Conservation (phyloP, 768 basidiomycete species). For the Termitomyces sp. region DNA sequence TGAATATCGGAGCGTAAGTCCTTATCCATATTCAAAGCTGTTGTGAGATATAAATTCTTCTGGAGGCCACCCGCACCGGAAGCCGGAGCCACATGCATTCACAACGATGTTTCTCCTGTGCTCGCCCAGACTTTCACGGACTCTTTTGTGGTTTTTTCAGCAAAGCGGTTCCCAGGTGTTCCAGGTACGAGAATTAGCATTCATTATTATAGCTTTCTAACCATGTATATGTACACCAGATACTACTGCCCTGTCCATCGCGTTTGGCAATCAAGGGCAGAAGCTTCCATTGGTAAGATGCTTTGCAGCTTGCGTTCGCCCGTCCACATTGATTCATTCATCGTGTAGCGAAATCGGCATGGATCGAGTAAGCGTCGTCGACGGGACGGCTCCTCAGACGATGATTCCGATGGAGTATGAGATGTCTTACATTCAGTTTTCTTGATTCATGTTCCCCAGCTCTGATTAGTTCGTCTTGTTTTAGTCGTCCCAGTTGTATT, state of each 20-base stretch:
- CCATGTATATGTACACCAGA: slow-evolving; percentile 34
- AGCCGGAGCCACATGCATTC: slow-evolving; percentile 55
- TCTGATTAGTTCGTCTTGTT: neutral
- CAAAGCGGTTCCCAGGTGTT: slow-evolving; percentile 93
- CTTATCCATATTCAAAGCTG: neutral
- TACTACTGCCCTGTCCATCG: slow-evolving; percentile 85
- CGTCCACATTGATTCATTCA: slow-evolving; percentile 14
- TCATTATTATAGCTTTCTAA: neutral
- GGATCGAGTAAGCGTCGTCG: slow-evolving; percentile 64
- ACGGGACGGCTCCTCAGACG: slow-evolving; percentile 57
- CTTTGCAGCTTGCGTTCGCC: slow-evolving; percentile 11
- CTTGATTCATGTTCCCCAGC: neutral
- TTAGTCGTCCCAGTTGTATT: slow-evolving; percentile 22
- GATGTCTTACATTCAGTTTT: neutral
- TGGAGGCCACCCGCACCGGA: slow-evolving; percentile 69
- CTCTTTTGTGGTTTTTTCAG: slow-evolving; percentile 82
- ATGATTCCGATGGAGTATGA: slow-evolving; percentile 56
- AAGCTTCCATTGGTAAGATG: slow-evolving; percentile 74
- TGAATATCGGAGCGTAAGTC: slow-evolving; percentile 89
- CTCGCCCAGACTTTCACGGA: slow-evolving; percentile 82
- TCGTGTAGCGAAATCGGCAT: slow-evolving; percentile 70
- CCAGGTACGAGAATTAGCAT: slow-evolving; percentile 50
- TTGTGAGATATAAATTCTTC: neutral
- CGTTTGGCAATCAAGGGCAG: slow-evolving; percentile 86
- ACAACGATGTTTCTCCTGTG: slow-evolving; percentile 66